Evolutionary conservation across 495 filamentous ascomycete genomes (phyloP), one percentile per base, ranked within the genome.

Genomic region (Pyrenopolyporus hunteri): DNA sequence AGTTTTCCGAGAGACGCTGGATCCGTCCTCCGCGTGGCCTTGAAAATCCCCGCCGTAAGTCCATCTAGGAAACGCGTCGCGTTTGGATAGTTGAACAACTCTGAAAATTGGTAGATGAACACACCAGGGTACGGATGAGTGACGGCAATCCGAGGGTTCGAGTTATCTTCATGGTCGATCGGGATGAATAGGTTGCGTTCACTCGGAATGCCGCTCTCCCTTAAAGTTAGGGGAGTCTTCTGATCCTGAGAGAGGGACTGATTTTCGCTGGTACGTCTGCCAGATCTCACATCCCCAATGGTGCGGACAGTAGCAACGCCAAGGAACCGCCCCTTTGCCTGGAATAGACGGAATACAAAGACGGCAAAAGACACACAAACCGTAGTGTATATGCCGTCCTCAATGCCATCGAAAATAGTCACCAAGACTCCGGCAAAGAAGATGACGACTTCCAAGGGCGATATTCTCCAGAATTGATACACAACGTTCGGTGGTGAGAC

Each of bases 51-150:
- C 22, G 75, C 67, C 3, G 76, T 76, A 31, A 83, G 53, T 23
- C 67, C 66, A 54, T 82, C 79, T 28, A 82, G 66, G 33, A 82
- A 78, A 8, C 70, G 76, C 2, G 78, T 76, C 14, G 73, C 73
- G 60, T 83, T 83, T 57, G 78, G 66, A 53, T 83, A 83, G 58
- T 80, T 83, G 54, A 83, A 79, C 10, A 78, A 73, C 42, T 83
- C 80, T 17, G 70, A 74, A 46, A 82, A 80, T 28, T 76, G 80
- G 57, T 82, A 83, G 44, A 83, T 68, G 53, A 83, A 77, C 37
- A 83, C 74, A 8, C 78, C 78, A 3, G 78, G 78, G 17, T 76
- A 77, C 2, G 80, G 78, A 13, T 70, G 67, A 22, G 62, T 50
- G 36, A 82, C 62, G 6, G 67, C 29, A 35, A 78, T 53, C 19